Evolutionary conservation across 768 basidiomycete species (phyloP), one percentile per base, ranked within the genome.

Genomic region (Xerocomellus dryophilus): DNA sequence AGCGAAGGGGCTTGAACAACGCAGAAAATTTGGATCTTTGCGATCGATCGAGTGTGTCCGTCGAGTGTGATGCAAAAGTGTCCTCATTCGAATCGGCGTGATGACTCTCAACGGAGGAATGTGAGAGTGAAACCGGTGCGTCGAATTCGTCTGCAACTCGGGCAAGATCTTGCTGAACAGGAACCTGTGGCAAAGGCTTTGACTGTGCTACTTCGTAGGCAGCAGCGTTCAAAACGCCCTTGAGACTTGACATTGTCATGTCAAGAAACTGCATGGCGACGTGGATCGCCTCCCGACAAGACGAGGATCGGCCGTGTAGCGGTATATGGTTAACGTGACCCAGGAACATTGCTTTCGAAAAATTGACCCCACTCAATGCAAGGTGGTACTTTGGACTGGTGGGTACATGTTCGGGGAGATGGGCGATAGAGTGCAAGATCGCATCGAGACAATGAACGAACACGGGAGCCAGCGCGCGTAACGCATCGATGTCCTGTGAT

Each of bases 171-270:
- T 43, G 25, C 10, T 53, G 36, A 18, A 46, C 44, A 29, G 70
- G 70, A 10, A 59, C 43, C 15, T 54, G 55, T 2, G 69, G 69
- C 27, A 71, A 32, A 39, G 69, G 64, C 45, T 66, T 64, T 36
- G 51, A 56, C 29, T 73, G 64, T 23, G 53, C 63, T 31, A 66
- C 56, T 23, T 73, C 63, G 15, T 54, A 58, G 40, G 68, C 70
- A 4, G 67, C 71, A 29, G 63, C 59, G 25, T 56, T 56, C 46
- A 76, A 61, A 50, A 73, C 68, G 11, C 48, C 48, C 52, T 64
- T 72, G 53, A 76, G 62, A 50, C 59, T 64, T 2, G 64, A 59
- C 62, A 76, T 64, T 11, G 60, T 62, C 51, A 65, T 61, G 11
- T 73, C 71, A 12, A 73, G 65, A 35, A 61, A 57, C 31, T 66